Percentiles rank a stretch among this genome's conserved stretches.
Conservation (phyloP, 169 alveolate species). For the Plasmodium falciparum region DNA sequence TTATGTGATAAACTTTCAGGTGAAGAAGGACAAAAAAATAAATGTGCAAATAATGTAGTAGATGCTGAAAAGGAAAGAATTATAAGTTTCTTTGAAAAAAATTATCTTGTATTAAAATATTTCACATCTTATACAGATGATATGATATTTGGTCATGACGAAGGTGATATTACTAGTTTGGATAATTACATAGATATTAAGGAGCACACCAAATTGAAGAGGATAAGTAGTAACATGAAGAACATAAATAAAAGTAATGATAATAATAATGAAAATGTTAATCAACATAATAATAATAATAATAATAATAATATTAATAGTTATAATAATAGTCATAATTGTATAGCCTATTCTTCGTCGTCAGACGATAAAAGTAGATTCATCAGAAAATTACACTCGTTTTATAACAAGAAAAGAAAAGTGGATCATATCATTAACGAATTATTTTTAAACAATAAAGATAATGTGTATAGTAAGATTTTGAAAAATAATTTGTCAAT, state of each 20-base stretch:
- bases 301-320: too few relatives aligned
- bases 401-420: constrained; percentile 14
- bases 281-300: neutral
- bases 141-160: constrained; percentile 18
- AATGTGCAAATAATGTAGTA: neutral
- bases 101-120: constrained; percentile 46
- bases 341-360: neutral
- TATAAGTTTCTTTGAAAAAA: constrained; percentile 63
- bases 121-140: constrained; percentile 33
- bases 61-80: constrained; percentile 25
- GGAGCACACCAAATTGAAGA: constrained; percentile 40
- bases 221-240: neutral
- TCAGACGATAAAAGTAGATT: constrained; percentile 22
- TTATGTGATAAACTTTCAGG: neutral
- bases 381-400: constrained; percentile 26
- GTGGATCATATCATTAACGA: constrained; percentile 34
- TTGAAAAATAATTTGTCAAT: constrained; percentile 62
- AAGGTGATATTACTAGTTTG: neutral
- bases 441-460: constrained; percentile 57
- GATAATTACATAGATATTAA: constrained; percentile 1
- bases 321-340: neutral
- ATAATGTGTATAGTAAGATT: constrained; percentile 70
- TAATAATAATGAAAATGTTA: neutral
- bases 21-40: neutral
- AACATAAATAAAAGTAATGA: neutral